phyloP scores from a whole-genome alignment of 202 grass and related monocot genomes.

The Sporobolus alterniflorus region DNA sequence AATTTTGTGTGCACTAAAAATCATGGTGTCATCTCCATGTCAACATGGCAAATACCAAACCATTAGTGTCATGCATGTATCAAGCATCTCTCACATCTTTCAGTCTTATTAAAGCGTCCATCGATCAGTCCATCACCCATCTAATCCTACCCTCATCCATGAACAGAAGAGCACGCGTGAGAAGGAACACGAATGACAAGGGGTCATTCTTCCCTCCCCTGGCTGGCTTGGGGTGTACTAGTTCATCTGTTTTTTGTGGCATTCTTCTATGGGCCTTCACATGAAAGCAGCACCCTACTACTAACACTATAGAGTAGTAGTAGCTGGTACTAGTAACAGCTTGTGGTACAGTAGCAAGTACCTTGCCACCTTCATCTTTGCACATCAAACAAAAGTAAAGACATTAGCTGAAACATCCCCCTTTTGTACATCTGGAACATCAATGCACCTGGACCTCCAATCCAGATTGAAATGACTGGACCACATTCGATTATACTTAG shows the following conservation, averaged over 20 bases:
- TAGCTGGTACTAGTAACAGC: neutral
- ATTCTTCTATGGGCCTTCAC: constrained; percentile 64
- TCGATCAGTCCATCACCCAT: constrained; percentile 41
- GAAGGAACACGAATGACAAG: constrained; percentile 87
- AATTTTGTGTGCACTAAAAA: constrained; percentile 45
- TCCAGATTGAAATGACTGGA: constrained; percentile 8
- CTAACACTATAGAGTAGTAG: constrained; percentile 4
- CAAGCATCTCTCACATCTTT: constrained; percentile 56
- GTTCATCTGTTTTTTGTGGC: constrained; percentile 49
- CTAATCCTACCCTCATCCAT: constrained; percentile 43
- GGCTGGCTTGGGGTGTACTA: constrained; percentile 37
- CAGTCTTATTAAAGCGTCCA: constrained; percentile 51
- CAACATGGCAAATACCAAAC: constrained; percentile 35
- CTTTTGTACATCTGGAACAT: constrained; percentile 36
- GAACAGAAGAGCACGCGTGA: constrained; percentile 47
- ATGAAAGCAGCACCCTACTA: constrained; percentile 40
- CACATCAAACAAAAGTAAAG: constrained; percentile 35
- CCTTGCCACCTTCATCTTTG: constrained; percentile 29
- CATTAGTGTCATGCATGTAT: constrained; percentile 55
- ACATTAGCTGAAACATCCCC: constrained; percentile 1
- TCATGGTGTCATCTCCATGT: constrained; percentile 62
- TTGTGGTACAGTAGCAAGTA: constrained; percentile 49
- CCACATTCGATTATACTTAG: neutral
- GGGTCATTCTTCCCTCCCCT: constrained; percentile 68
- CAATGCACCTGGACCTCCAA: constrained; percentile 13